These are phyloP conservation scores for Pseudonitzschia multistriata DNA, from an alignment of 108 stramenopile genomes.

Conservation along the genomic window DNA sequence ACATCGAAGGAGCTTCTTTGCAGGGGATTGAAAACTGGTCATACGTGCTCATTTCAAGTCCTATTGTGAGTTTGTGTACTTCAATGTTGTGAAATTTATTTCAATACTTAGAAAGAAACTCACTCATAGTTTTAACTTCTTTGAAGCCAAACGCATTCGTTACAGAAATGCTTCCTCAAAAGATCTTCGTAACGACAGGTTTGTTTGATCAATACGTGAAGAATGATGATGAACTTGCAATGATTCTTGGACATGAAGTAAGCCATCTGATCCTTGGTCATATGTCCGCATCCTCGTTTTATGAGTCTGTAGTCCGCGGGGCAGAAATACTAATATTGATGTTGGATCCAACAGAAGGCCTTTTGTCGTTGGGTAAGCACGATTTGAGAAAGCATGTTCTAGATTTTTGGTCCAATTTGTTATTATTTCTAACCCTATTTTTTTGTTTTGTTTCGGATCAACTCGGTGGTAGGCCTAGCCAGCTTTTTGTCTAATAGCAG, in stretches of 20 bases:
- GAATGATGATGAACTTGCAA: conserved; percentile 79
- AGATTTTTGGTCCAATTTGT: background rate
- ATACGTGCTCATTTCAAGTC: conserved; percentile 11
- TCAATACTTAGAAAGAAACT: conserved; percentile 50
- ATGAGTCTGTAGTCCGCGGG: conserved; percentile 69
- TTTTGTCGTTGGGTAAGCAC: conserved; percentile 43
- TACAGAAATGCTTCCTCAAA: conserved; percentile 76
- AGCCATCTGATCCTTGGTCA: conserved; percentile 78
- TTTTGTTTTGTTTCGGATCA: background rate
- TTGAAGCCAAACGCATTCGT: conserved; percentile 82
- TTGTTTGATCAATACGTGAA: conserved; percentile 61
- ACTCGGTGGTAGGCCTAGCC: conserved; percentile 32
- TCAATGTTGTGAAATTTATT: background rate
- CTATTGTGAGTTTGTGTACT: background rate
- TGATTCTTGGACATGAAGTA: conserved; percentile 83
- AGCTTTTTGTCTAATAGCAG: conserved; percentile 55
- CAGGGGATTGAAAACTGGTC: conserved; percentile 37
- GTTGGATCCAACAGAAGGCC: conserved; percentile 83
- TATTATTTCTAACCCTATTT: background rate
- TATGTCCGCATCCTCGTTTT: conserved; percentile 44
- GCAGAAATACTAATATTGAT: conserved; percentile 72
- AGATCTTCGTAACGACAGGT: conserved; percentile 79
- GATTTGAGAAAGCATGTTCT: background rate
- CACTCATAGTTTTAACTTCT: background rate
- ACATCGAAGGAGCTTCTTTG: conserved; percentile 34